Base-by-base conservation (phyloP, 2,329 filamentous ascomycete species). In the Diaporthe nobilis region DNA sequence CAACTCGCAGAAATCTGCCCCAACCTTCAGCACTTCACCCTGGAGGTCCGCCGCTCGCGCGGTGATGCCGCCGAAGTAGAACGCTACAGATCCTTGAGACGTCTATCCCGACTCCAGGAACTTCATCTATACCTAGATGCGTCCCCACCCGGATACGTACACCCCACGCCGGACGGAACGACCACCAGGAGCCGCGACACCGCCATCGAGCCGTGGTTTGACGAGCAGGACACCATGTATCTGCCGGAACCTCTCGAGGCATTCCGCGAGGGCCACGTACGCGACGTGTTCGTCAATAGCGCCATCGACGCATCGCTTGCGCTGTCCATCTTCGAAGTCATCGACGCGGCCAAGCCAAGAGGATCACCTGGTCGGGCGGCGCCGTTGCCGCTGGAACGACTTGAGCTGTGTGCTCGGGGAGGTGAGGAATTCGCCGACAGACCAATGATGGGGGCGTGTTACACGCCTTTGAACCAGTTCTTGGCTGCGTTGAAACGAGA, bases 241-340 rank as follows among this genome's bases (percentile, higher is more conserved):
- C 37, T 74, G 44, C 44, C 20, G 28, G n/a, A n/a, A 9, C 2
- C 17, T 31, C 39, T 9, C n/a, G 13, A 20, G 20, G 63, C 44
- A 10, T 37, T 60, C 49, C 76, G 76, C 28, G 49, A 58, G 61
- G 73, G 73, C n/a, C 76, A 77, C 31, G 4, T 67, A 4, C 74
- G 49, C 8, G 73, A 74, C 37, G 0, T 65, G 13, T 10, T 77
- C 13, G 58, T 76, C 20, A 77, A 76, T n/a, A 58, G 74, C 44
- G 76, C 76, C 71, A 44, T 77, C 57, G 76, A 77, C 47, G 57
- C 20, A n/a, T 25, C 4, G 28, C 76, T 77, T 20, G 70, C 70
- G 4, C 73, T 57, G 12, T 72, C 51, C 12, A 77, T 77, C 51
- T 77, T 77, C 39, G n/a, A 67, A 6, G 60, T 72, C 22, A 53